Conservation (phyloP, 1,139 yeast species). For the Hanseniaspora sp. region DNA sequence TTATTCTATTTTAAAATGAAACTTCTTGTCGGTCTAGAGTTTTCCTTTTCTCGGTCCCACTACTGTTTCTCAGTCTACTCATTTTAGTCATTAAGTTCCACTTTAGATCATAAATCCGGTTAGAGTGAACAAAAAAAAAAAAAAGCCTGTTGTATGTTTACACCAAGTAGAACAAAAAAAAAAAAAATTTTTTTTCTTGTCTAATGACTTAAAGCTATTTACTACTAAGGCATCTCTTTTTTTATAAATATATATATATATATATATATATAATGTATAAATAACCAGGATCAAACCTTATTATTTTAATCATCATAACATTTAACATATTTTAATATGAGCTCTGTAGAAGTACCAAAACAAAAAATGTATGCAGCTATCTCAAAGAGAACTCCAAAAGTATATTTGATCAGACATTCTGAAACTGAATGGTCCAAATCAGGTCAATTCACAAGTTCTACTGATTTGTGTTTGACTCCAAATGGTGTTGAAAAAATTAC, state of each 20-base stretch:
- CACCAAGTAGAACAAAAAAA: too few relatives aligned
- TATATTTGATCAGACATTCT: conserved; percentile 62
- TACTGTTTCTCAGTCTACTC: not conserved
- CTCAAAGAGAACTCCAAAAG: conserved; percentile 41
- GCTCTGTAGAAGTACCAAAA: not conserved
- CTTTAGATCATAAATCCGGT: too few relatives aligned
- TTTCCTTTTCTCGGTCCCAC: not conserved
- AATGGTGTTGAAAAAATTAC: conserved; percentile 69
- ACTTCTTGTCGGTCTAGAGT: not conserved
- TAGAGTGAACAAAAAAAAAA: not conserved
- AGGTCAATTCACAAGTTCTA: conserved; percentile 80
- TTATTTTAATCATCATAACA: too few relatives aligned
- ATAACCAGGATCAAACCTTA: too few relatives aligned
- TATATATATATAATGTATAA: too few relatives aligned
- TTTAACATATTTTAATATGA: not conserved
- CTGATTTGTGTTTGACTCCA: conserved; percentile 67
- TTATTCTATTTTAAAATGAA: not conserved
- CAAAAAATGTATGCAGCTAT: conserved; percentile 1
- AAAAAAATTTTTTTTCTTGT: too few relatives aligned
- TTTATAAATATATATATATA: too few relatives aligned
- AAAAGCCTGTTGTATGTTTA: too few relatives aligned
- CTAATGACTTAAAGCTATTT: too few relatives aligned
- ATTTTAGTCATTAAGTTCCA: too few relatives aligned
- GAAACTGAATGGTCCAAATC: conserved; percentile 94
- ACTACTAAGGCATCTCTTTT: too few relatives aligned